Evolutionary conservation across 1,284 basidiomycete species (phyloP).

Genomic region (Ganoderma sinense): DNA sequence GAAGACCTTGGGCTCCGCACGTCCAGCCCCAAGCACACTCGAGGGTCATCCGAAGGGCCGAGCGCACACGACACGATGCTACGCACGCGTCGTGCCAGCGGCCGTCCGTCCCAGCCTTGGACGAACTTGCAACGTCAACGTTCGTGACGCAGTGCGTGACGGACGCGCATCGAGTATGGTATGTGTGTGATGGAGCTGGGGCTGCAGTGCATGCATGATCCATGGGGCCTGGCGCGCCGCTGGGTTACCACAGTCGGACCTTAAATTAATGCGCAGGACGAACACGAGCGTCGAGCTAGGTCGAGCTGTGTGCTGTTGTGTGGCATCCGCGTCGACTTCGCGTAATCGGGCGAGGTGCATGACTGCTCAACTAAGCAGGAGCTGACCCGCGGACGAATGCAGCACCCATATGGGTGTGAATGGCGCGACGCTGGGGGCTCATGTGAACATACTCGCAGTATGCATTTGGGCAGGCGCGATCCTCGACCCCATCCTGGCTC

Average conservation of each 20-base stretch:
- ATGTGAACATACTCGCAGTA: not conserved
- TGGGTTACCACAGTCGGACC: conserved; percentile 16
- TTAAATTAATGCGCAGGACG: conserved; percentile 5
- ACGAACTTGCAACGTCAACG: conserved; percentile 2
- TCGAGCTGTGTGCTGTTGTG: no score
- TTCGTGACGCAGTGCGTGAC: not conserved
- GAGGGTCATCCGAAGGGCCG: conserved; percentile 4
- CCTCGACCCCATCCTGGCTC: not conserved
- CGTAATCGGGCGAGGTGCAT: not conserved
- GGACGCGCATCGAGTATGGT: not conserved
- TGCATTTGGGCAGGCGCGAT: not conserved
- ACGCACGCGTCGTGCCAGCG: not conserved
- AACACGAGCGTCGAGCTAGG: not conserved
- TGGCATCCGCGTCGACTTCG: not conserved
- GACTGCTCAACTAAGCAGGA: not conserved
- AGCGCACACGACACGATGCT: not conserved
- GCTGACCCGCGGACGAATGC: not conserved
- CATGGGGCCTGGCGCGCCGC: conserved; percentile 11
- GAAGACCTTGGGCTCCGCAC: not conserved
- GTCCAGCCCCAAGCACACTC: not conserved
- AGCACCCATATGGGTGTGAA: not conserved
- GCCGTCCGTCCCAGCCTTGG: not conserved
- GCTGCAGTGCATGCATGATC: not conserved
- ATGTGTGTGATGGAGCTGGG: no score
- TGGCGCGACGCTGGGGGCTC: not conserved